Percentiles rank a stretch among this genome's conserved stretches.
These are phyloP conservation scores for Ophiostoma novo-ulmi DNA, from an alignment of 2,329 filamentous ascomycete species.

Conservation along the genomic window DNA sequence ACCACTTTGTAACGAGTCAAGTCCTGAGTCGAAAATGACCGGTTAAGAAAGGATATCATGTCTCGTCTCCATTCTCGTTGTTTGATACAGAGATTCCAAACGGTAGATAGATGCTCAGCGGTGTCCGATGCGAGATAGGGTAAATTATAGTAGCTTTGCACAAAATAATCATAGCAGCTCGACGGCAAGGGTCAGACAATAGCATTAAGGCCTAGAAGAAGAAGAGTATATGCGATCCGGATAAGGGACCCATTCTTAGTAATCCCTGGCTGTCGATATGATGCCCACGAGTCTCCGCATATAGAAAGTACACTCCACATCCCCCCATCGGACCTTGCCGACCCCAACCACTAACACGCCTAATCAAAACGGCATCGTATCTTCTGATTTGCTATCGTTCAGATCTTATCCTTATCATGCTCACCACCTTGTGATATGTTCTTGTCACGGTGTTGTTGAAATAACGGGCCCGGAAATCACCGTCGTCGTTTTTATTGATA, in stretches of 20 bases:
- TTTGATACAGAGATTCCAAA: too few species aligned
- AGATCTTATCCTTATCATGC: slow-evolving; percentile 19
- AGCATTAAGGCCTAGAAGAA: too few species aligned
- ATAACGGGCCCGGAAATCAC: slow-evolving; percentile 17
- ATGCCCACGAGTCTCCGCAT: neutral
- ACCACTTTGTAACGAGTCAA: too few species aligned
- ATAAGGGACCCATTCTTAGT: neutral
- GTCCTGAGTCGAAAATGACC: too few species aligned
- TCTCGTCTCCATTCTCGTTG: too few species aligned
- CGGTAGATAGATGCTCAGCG: too few species aligned
- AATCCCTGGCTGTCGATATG: neutral
- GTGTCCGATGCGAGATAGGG: too few species aligned
- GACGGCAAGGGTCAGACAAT: too few species aligned
- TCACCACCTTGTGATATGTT: slow-evolving; percentile 17
- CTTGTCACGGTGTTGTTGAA: neutral
- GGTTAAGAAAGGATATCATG: too few species aligned
- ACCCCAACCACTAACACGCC: slow-evolving; percentile 2
- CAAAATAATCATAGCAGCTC: too few species aligned
- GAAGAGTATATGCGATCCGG: neutral
- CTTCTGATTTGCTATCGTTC: slow-evolving; percentile 15
- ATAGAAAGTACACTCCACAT: neutral
- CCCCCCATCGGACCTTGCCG: slow-evolving; percentile 24
- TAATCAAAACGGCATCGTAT: neutral
- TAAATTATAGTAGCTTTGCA: too few species aligned
- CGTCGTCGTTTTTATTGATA: neutral